A percentile compares a stretch with the other conserved stretches of the same genome.
Evolutionary conservation across 2,329 filamentous ascomycete genomes (phyloP).

Genomic region (Exophiala oligosperma): DNA sequence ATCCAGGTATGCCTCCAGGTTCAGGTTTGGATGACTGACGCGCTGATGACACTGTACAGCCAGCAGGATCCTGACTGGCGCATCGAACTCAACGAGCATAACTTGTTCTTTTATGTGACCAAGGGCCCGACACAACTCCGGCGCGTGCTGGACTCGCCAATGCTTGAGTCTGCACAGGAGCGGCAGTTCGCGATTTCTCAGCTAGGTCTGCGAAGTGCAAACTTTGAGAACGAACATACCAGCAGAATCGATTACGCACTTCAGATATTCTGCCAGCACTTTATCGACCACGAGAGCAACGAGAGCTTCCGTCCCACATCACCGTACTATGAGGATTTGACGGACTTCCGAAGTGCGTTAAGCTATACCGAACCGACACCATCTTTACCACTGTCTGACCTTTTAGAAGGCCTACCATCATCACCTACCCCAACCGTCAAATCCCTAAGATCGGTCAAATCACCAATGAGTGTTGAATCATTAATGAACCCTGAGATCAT

Average conservation of each 20-base stretch:
- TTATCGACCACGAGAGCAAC: conserved; percentile 1
- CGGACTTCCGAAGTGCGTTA: not conserved
- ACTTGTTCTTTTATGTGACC: conserved; percentile 15
- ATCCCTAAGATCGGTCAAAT: not conserved
- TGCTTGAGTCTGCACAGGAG: conserved; percentile 26
- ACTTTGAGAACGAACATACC: conserved; percentile 21
- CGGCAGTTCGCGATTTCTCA: conserved; percentile 26
- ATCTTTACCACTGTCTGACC: conserved; percentile 1
- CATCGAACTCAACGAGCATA: conserved; percentile 22
- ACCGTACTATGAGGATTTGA: conserved; percentile 7
- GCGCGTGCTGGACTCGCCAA: conserved; percentile 18
- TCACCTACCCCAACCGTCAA: not conserved
- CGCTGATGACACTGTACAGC: conserved; percentile 1
- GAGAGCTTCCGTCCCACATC: conserved; percentile 8
- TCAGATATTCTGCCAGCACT: not conserved
- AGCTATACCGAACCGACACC: not conserved
- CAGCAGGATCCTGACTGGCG: conserved; percentile 14
- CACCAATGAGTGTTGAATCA: not conserved
- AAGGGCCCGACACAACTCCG: conserved; percentile 17
- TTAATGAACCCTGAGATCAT: not conserved
- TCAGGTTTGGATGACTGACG: too few species aligned
- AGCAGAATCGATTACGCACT: conserved; percentile 8
- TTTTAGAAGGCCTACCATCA: not conserved
- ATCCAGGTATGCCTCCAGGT: conserved; percentile 2
- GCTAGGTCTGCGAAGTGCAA: conserved; percentile 10